These are phyloP conservation scores for Boletus sp. DNA, from an alignment of 768 basidiomycete species.

Conservation along the genomic window DNA sequence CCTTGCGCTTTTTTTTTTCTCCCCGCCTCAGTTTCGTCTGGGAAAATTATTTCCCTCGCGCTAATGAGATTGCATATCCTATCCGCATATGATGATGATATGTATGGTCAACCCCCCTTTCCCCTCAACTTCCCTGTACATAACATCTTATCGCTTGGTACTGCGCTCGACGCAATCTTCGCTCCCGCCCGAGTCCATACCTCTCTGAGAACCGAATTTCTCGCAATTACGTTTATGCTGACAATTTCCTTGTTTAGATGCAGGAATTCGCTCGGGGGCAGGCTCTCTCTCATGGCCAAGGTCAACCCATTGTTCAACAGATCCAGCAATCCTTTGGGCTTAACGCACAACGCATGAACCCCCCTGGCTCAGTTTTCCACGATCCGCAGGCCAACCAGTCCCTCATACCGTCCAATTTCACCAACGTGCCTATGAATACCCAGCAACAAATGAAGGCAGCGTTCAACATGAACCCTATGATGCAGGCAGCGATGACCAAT, in stretches of 20 bases:
- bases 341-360: slow-evolving; percentile 35
- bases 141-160: slow-evolving; percentile 13
- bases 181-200: slow-evolving; percentile 3
- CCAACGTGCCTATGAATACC: slow-evolving; percentile 38
- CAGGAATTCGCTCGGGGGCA: slow-evolving; percentile 44
- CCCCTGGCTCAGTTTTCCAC: slow-evolving; percentile 36
- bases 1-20: slow-evolving; percentile 12
- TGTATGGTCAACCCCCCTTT: slow-evolving; percentile 20
- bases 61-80: slow-evolving; percentile 14
- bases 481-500: slow-evolving; percentile 35
- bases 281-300: slow-evolving; percentile 39
- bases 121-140: slow-evolving; percentile 4
- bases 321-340: slow-evolving; percentile 45
- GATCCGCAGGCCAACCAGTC: slow-evolving; percentile 32
- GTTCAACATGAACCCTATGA: slow-evolving; percentile 35
- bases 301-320: slow-evolving; percentile 36
- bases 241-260: slow-evolving; percentile 36
- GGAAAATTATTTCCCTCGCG: slow-evolving; percentile 14
- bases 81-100: slow-evolving; percentile 12
- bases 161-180: background rate
- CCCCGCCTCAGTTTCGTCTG: slow-evolving; percentile 6
- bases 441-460: slow-evolving; percentile 30
- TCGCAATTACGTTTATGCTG: slow-evolving; percentile 19
- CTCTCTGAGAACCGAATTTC: slow-evolving; percentile 4
- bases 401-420: slow-evolving; percentile 38